phyloP scores from a whole-genome alignment of 495 filamentous ascomycete species.

The Parmelia sp. region DNA sequence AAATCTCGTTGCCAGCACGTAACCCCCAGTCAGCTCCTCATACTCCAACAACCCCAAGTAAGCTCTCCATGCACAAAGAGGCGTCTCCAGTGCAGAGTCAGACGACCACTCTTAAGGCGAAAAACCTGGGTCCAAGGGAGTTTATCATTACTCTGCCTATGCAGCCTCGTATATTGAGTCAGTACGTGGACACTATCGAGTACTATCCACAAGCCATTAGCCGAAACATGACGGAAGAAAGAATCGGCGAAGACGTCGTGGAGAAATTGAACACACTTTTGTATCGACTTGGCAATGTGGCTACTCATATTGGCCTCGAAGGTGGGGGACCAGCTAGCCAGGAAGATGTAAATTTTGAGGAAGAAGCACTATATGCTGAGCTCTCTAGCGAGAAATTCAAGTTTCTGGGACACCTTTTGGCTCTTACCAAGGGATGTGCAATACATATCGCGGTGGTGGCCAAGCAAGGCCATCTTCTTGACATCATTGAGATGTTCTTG shows the following conservation, averaged over 20 bases:
- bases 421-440: conserved; percentile 35
- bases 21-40: conserved; percentile 19
- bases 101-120: conserved; percentile 15
- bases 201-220: conserved; percentile 23
- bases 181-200: conserved; percentile 28
- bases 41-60: conserved; percentile 24
- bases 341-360: conserved; percentile 33
- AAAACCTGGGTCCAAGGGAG: conserved; percentile 22
- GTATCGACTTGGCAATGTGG: conserved; percentile 40
- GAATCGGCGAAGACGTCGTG: conserved; percentile 20
- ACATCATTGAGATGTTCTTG: conserved; percentile 49
- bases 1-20: conserved; percentile 16
- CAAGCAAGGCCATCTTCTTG: conserved; percentile 37
- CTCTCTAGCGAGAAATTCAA: conserved; percentile 52
- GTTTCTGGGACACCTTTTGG: conserved; percentile 48
- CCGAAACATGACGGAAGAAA: conserved; percentile 21
- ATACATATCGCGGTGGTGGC: conserved; percentile 46
- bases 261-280: conserved; percentile 38
- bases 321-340: conserved; percentile 35
- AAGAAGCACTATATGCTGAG: conserved; percentile 50
- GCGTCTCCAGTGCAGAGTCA: conserved; percentile 9
- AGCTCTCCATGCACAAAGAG: conserved; percentile 25
- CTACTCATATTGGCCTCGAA: conserved; percentile 52
- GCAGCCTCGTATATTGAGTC: conserved; percentile 25
- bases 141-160: conserved; percentile 28